Percentiles rank a stretch among this genome's conserved stretches.
These are phyloP conservation scores for Cercospora nicotianae DNA, from an alignment of 2,329 filamentous ascomycete genomes.

Conservation along the genomic window DNA sequence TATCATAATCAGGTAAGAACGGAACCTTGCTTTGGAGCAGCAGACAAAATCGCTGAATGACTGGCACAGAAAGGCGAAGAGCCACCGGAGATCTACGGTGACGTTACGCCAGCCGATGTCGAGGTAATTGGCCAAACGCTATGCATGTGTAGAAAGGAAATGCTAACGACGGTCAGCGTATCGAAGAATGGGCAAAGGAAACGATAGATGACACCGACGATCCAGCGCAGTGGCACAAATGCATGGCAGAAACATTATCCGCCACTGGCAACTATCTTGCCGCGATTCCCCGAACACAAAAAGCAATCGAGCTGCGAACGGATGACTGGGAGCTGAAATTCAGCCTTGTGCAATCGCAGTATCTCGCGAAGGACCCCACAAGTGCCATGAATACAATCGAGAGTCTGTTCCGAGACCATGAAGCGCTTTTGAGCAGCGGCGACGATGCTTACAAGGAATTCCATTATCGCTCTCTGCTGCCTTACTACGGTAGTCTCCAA, in stretches of 20 bases:
- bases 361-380: neutral
- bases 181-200: neutral
- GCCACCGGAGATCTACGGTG: neutral
- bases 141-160: too few species aligned
- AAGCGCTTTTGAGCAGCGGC: neutral
- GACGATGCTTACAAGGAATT: neutral
- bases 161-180: neutral
- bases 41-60: neutral
- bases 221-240: neutral
- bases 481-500: neutral
- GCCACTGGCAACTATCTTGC: neutral
- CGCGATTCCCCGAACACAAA: neutral
- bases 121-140: too few species aligned
- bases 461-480: neutral
- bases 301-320: neutral
- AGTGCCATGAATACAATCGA: neutral
- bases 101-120: neutral
- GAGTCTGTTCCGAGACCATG: neutral
- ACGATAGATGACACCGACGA: neutral
- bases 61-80: neutral
- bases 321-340: neutral
- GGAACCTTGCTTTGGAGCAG: neutral
- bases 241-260: neutral
- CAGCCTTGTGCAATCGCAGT: neutral
- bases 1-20: neutral